phyloP scores from a whole-genome alignment of 352 stramenopile genomes.

The Hyaloperonospora brassicae region DNA sequence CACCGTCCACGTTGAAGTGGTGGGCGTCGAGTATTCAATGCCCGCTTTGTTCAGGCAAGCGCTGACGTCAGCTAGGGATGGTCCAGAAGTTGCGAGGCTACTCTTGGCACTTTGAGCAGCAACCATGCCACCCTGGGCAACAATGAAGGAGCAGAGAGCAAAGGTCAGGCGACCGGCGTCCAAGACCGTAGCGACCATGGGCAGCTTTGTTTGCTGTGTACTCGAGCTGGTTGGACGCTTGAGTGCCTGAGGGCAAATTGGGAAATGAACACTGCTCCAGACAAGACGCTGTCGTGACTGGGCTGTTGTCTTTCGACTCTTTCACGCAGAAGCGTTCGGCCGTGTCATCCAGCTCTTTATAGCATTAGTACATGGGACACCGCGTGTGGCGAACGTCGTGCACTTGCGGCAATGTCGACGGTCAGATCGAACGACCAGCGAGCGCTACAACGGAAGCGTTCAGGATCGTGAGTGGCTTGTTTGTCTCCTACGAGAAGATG shows the following conservation, averaged over 20 bases:
- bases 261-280: not conserved
- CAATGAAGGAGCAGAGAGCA: conserved; percentile 24
- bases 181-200: conserved; percentile 16
- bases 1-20: conserved; percentile 16
- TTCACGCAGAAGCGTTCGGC: no score
- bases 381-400: no score
- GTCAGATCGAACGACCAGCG: no score
- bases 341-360: no score
- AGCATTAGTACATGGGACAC: no score
- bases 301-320: no score
- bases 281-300: no score
- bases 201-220: not conserved
- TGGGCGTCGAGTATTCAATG: conserved; percentile 18
- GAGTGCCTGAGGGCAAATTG: conserved; percentile 3
- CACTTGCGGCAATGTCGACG: no score
- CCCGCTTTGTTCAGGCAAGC: conserved; percentile 12
- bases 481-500: no score
- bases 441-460: no score
- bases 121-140: conserved; percentile 11
- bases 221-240: conserved; percentile 13
- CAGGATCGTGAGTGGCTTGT: no score
- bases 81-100: no score
- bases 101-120: not conserved
- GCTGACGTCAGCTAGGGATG: conserved; percentile 7
- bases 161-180: conserved; percentile 13